These are phyloP conservation scores for Botrytis porri DNA, from an alignment of 2,329 filamentous ascomycete species.

Conservation along the genomic window DNA sequence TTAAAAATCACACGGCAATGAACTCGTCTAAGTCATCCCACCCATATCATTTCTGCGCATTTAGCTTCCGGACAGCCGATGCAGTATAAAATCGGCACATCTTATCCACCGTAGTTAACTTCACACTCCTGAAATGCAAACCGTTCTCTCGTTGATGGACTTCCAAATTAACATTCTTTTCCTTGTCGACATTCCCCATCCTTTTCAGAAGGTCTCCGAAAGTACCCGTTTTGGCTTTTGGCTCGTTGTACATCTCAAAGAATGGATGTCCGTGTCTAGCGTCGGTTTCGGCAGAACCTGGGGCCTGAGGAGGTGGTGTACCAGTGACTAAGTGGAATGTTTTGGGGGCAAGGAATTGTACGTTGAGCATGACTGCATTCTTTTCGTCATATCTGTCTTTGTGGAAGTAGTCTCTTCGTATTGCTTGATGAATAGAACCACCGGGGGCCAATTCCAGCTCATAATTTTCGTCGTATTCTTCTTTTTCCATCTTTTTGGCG, in stretches of 20 bases:
- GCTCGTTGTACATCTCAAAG: constrained; percentile 13
- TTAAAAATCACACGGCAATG: no score
- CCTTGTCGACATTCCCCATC: neutral
- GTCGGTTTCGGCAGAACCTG: neutral
- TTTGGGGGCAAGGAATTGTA: constrained; percentile 10
- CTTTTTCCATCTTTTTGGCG: neutral
- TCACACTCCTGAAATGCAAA: neutral
- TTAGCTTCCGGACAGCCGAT: neutral
- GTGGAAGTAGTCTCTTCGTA: neutral
- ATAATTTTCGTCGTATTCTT: neutral
- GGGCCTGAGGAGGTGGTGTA: neutral
- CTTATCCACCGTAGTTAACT: neutral
- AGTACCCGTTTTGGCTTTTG: neutral
- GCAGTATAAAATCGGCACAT: neutral
- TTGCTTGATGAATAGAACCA: constrained; percentile 14
- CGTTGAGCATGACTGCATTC: neutral
- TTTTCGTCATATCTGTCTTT: neutral
- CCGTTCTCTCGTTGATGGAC: neutral
- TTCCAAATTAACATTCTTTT: neutral
- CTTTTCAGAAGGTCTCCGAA: neutral
- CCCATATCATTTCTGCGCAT: no score
- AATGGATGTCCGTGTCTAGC: neutral
- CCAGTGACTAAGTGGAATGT: constrained; percentile 7
- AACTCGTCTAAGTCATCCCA: no score
- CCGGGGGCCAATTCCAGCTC: neutral